Base-by-base conservation (phyloP, 306 rosid genomes). In the Gillenia trifoliata region DNA sequence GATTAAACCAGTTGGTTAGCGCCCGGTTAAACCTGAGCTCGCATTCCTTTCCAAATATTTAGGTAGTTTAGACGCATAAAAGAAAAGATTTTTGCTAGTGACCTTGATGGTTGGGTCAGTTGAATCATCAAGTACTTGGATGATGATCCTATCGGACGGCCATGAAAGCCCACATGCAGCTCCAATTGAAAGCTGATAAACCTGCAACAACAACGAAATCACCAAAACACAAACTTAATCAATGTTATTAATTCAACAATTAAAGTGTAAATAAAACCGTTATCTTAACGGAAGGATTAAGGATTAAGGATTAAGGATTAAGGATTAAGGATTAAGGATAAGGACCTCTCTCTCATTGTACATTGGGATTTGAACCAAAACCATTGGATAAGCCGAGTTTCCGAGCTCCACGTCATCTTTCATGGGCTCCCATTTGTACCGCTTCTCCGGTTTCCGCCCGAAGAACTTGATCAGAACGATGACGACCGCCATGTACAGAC, bases 81-180 rank as follows among this genome's bases (percentile, higher is more conserved):
- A 15, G 7, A 45, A 15, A 45, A 45, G 23, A 29, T 17, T 55
- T n/a, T 45, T 28, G 45, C 11, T 26, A 4, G 28, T 64, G 77
- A 92, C 98, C 93, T 89, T 91, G 76, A 91, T 85, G 33, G 85
- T 65, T 49, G 90, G 86, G 72, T 91, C 91, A 0, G 98, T 93
- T 63, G 98, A 93, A 74, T 93, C 98, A 25, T 93, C 98, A 28
- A 93, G 90, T 16, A 93, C 83, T 91, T 93, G 98, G 19, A 93
- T 75, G 66, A 89, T 86, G 79, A 93, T 78, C 43, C 98, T 85
- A 68, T 93, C 93, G 4, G 98, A 79, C 16, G 98, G 98, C 98
- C 98, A 93, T 15, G 92, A 86, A 29, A 93, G 93, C 61, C 93
- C 92, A 77, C 98, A 91, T 13, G 88, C 90, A 23, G 98, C 96